These are phyloP conservation scores for Alternaria metachromatica DNA, from an alignment of 2,329 filamentous ascomycete genomes.

Conservation along the genomic window DNA sequence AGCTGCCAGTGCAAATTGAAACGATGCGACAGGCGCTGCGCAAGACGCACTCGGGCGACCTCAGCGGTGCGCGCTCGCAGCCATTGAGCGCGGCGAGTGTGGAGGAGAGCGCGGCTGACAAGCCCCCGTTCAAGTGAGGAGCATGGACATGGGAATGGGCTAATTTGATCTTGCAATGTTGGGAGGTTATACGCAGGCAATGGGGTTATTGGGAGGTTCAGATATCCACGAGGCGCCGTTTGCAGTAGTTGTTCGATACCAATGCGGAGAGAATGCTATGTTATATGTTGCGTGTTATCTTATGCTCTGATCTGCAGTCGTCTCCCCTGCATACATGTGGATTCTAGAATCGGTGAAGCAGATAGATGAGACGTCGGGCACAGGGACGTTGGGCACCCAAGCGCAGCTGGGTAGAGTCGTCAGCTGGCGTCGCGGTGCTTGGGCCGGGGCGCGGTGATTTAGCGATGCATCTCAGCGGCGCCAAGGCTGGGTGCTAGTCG, in stretches of 20 bases:
- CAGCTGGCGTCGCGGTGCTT: neutral
- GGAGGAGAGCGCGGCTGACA: constrained; percentile 45
- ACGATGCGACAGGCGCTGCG: constrained; percentile 91
- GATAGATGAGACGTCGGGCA: constrained; percentile 16
- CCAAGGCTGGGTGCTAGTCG: constrained; percentile 4
- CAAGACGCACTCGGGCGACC: constrained; percentile 83
- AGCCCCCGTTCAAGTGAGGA: constrained; percentile 38
- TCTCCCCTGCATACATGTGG: neutral
- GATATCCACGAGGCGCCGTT: constrained; percentile 35
- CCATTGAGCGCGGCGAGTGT: constrained; percentile 49
- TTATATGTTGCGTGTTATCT: neutral
- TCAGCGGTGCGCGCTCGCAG: constrained; percentile 57
- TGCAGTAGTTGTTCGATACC: constrained; percentile 1
- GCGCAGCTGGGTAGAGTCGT: constrained; percentile 6
- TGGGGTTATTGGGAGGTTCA: constrained; percentile 22
- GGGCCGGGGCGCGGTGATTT: constrained; percentile 4
- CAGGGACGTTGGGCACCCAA: constrained; percentile 3
- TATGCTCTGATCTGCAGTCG: neutral
- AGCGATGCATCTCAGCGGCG: neutral
- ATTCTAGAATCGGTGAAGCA: neutral
- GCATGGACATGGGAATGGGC: neutral
- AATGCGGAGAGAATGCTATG: neutral
- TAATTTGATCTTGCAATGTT: constrained; percentile 2
- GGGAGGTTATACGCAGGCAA: constrained; percentile 4
- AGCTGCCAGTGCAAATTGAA: constrained; percentile 85